Conservation (phyloP, 2,329 filamentous ascomycete genomes). For the Ilyonectria mors-panacis region DNA sequence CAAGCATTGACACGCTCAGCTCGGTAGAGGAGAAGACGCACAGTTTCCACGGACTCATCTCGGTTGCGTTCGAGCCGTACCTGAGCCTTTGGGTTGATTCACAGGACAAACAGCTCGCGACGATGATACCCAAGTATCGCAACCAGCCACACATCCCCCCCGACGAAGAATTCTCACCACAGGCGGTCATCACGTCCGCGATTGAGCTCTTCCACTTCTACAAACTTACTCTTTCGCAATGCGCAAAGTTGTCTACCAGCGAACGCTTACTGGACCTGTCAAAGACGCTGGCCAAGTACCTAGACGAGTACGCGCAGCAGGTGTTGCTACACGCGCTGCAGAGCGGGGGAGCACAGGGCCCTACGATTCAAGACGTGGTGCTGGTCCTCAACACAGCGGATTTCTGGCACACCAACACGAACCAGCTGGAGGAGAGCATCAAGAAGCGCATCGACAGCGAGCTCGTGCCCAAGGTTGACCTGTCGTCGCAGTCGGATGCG, state of each 20-base stretch:
- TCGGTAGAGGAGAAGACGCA: slow-evolving; percentile 83
- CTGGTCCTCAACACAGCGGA: slow-evolving; percentile 96
- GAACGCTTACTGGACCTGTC: slow-evolving; percentile 87
- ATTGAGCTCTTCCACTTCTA: slow-evolving; percentile 99
- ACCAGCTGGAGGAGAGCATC: slow-evolving; percentile 94
- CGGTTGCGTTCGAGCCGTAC: slow-evolving; percentile 97
- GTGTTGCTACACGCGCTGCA: slow-evolving; percentile 83
- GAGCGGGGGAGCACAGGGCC: slow-evolving; percentile 66
- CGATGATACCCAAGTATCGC: slow-evolving; percentile 90
- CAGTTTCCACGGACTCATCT: slow-evolving; percentile 91
- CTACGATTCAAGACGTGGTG: slow-evolving; percentile 81
- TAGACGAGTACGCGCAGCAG: slow-evolving; percentile 96
- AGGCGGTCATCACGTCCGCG: slow-evolving; percentile 91
- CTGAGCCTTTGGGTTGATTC: slow-evolving; percentile 97
- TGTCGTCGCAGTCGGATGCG: slow-evolving; percentile 93
- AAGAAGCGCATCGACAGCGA: slow-evolving; percentile 89
- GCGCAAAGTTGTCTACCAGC: slow-evolving; percentile 95
- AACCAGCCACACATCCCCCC: slow-evolving; percentile 82
- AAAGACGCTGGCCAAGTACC: slow-evolving; percentile 88
- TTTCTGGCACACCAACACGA: slow-evolving; percentile 95
- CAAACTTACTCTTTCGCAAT: slow-evolving; percentile 91
- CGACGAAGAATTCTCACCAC: slow-evolving; percentile 93
- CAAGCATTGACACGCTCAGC: slow-evolving; percentile 90
- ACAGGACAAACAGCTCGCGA: slow-evolving; percentile 89
- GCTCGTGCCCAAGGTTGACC: slow-evolving; percentile 81